Percentiles rank a stretch among this genome's conserved stretches.
Evolutionary conservation across 2,329 filamentous ascomycete species (phyloP).

Genomic region (Cercospora janseana): DNA sequence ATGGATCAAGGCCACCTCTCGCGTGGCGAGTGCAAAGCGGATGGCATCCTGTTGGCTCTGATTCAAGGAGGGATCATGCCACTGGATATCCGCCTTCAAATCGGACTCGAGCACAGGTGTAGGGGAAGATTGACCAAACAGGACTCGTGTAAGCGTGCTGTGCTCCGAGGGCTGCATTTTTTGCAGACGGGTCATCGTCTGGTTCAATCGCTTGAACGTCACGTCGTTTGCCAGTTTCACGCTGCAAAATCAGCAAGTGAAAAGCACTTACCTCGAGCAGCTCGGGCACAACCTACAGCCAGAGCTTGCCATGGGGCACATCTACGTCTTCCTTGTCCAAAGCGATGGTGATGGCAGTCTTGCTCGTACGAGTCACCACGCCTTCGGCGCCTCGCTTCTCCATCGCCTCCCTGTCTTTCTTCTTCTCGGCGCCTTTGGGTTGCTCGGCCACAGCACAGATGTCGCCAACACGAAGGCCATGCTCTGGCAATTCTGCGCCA

Average conservation of each 20-base stretch:
- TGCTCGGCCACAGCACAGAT: constrained; percentile 75
- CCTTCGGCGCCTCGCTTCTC: constrained; percentile 67
- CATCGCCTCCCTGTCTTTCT: constrained; percentile 68
- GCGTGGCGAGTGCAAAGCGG: constrained; percentile 77
- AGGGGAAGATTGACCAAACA: constrained; percentile 59
- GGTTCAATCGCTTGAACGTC: constrained; percentile 64
- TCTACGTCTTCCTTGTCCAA: constrained; percentile 63
- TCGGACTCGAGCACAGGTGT: constrained; percentile 49
- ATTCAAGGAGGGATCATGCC: constrained; percentile 58
- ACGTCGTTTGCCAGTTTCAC: constrained; percentile 67
- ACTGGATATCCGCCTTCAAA: constrained; percentile 47
- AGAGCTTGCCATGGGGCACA: constrained; percentile 56
- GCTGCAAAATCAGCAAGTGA: constrained; percentile 40
- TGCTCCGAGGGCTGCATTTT: constrained; percentile 57
- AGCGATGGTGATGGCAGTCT: constrained; percentile 62
- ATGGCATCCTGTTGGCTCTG: constrained; percentile 63
- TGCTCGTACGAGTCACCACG: constrained; percentile 66
- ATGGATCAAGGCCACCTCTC: constrained; percentile 85
- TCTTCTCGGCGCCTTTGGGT: constrained; percentile 67
- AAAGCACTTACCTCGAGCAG: constrained; percentile 23
- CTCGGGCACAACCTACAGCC: constrained; percentile 55
- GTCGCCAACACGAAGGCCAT: constrained; percentile 73
- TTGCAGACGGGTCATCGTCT: constrained; percentile 60
- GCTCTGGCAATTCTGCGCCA: constrained; percentile 60
- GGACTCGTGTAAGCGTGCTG: constrained; percentile 58